These are phyloP conservation scores for Cryptococcus wingfieldii DNA, from an alignment of 1,284 basidiomycete genomes.

Conservation along the genomic window DNA sequence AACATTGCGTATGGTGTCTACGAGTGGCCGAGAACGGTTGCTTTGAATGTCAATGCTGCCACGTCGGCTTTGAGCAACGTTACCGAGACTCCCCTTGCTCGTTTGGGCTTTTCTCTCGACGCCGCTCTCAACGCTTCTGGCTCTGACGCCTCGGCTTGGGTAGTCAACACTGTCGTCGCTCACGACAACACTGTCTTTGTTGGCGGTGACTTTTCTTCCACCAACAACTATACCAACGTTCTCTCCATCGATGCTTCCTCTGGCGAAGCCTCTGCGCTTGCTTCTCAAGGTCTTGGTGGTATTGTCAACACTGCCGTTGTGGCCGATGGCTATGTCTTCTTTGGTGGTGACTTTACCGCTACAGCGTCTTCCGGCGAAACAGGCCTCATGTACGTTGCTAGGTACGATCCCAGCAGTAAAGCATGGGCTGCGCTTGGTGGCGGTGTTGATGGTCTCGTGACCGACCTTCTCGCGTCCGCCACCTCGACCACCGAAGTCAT, in stretches of 20 bases:
- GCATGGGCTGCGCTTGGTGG: conserved; percentile 67
- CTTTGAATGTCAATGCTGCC: conserved; percentile 33
- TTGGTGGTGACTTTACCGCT: conserved; percentile 79
- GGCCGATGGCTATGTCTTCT: conserved; percentile 63
- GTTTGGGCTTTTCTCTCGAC: conserved; percentile 59
- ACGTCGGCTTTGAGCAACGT: conserved; percentile 57
- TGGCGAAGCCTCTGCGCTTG: conserved; percentile 53
- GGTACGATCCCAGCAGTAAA: conserved; percentile 66
- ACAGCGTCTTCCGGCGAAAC: conserved; percentile 58
- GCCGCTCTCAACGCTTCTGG: conserved; percentile 36
- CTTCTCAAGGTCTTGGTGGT: conserved; percentile 67
- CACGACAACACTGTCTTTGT: conserved; percentile 65
- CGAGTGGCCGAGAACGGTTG: conserved; percentile 29
- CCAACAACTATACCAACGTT: conserved; percentile 63
- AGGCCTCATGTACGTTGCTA: conserved; percentile 61
- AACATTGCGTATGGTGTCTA: conserved; percentile 38
- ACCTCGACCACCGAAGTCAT: conserved; percentile 53
- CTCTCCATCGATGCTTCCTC: conserved; percentile 63
- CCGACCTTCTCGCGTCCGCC: conserved; percentile 56
- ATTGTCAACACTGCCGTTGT: conserved; percentile 64
- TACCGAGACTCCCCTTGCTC: conserved; percentile 67
- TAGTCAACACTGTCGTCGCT: conserved; percentile 59
- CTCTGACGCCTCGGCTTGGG: conserved; percentile 46
- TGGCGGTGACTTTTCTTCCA: conserved; percentile 70
- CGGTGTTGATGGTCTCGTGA: conserved; percentile 74